Conservation (phyloP, 2,329 filamentous ascomycete species). For the Cyanodermella asteris region DNA sequence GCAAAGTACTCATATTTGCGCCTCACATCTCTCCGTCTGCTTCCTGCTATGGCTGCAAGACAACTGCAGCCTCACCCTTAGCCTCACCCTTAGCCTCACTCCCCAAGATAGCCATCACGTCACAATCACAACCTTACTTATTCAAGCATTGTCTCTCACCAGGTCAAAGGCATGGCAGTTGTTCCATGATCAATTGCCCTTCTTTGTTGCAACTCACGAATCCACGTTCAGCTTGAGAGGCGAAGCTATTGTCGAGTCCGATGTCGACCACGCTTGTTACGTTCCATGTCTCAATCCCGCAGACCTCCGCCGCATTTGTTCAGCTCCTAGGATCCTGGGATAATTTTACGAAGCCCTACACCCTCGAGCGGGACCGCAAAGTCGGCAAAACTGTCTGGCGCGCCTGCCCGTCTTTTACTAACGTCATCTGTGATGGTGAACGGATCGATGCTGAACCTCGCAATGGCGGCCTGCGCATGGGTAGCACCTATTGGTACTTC, state of each 20-base stretch:
- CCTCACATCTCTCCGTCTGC: no score
- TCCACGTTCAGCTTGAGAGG: slow-evolving; percentile 1
- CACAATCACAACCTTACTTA: no score
- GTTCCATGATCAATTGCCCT: slow-evolving; percentile 6
- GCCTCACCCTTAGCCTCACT: no score
- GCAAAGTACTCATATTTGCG: no score
- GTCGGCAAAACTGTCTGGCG: slow-evolving; percentile 60
- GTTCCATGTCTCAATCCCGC: slow-evolving; percentile 25
- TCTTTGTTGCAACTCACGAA: slow-evolving; percentile 3
- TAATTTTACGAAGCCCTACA: slow-evolving; percentile 62
- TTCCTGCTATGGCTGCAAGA: no score
- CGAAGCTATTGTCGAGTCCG: neutral
- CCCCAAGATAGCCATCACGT: no score
- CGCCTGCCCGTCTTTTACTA: slow-evolving; percentile 67
- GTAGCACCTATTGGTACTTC: slow-evolving; percentile 87
- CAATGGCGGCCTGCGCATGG: slow-evolving; percentile 72
- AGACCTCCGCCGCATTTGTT: slow-evolving; percentile 44
- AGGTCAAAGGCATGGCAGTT: no score
- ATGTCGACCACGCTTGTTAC: slow-evolving; percentile 6
- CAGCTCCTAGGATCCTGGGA: slow-evolving; percentile 85
- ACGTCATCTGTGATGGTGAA: slow-evolving; percentile 65
- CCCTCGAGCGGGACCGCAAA: slow-evolving; percentile 59
- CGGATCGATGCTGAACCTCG: slow-evolving; percentile 31
- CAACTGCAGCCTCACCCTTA: no score
- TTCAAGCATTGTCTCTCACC: no score